A percentile compares a stretch with the other conserved stretches of the same genome.
phyloP scores from a whole-genome alignment of 768 basidiomycete genomes.

The Saitozyma podzolica region DNA sequence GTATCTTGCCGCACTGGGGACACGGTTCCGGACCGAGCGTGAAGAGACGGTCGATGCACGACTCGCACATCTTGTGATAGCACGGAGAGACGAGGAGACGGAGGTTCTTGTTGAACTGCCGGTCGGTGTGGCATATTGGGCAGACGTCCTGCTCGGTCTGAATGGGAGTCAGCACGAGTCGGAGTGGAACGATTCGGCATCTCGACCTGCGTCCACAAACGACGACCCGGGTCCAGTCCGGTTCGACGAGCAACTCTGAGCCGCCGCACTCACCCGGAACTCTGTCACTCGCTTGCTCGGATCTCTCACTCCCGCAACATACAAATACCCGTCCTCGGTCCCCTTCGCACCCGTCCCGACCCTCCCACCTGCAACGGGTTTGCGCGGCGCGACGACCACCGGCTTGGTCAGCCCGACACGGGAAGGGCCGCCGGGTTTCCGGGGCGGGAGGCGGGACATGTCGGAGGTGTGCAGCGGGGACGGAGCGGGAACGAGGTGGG shows the following conservation, averaged over 20 bases:
- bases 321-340: conserved; percentile 37
- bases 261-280: conserved; percentile 31
- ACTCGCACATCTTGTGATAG: conserved; percentile 99
- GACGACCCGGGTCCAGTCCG: no score
- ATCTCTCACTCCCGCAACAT: conserved; percentile 48
- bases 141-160: conserved; percentile 79
- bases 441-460: not conserved
- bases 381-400: conserved; percentile 2
- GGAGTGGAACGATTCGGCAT: not conserved
- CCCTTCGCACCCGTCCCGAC: conserved; percentile 32
- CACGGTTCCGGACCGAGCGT: conserved; percentile 94
- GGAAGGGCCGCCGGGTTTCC: not conserved
- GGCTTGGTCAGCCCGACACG: not conserved
- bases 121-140: conserved; percentile 94
- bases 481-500: not conserved
- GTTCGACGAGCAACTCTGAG: no score
- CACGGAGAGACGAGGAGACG: conserved; percentile 91
- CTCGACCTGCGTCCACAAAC: not conserved
- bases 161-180: conserved; percentile 2
- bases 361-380: conserved; percentile 12
- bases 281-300: conserved; percentile 41
- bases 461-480: not conserved
- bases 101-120: conserved; percentile 91
- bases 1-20: conserved; percentile 78
- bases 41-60: conserved; percentile 94